phyloP scores from a whole-genome alignment of 2,329 filamentous ascomycete genomes.

The Penicillium sp. region DNA sequence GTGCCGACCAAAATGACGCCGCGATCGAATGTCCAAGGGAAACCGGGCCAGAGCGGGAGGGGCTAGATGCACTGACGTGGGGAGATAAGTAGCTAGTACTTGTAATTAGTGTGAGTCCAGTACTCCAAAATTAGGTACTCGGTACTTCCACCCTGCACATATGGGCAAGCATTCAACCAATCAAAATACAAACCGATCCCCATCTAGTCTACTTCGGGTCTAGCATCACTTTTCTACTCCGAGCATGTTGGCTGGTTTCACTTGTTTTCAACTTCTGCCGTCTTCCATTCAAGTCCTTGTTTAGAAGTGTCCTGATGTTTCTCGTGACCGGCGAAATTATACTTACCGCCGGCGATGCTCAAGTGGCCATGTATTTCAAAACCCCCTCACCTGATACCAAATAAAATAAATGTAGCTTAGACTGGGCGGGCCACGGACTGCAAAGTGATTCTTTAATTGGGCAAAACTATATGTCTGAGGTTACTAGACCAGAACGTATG shows the following conservation, averaged over 20 bases:
- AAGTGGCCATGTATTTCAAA: constrained; percentile 1
- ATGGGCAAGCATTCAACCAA: constrained; percentile 11
- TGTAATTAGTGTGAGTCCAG: not conserved
- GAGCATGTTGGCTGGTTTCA: constrained; percentile 2
- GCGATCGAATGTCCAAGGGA: constrained; percentile 7
- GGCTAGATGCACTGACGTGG: constrained; percentile 11
- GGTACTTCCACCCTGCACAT: not conserved
- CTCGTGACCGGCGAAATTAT: not conserved
- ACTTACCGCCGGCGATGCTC: not conserved
- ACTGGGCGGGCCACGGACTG: constrained; percentile 7
- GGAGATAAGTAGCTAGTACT: constrained; percentile 8
- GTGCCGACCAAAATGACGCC: constrained; percentile 20
- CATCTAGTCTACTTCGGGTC: not conserved
- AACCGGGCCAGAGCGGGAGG: constrained; percentile 18
- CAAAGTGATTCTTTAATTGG: constrained; percentile 5
- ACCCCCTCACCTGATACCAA: not conserved
- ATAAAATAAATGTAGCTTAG: not conserved
- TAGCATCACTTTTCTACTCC: constrained; percentile 9
- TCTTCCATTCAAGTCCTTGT: not conserved
- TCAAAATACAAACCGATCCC: not conserved
- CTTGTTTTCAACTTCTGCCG: not conserved
- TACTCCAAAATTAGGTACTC: not conserved
- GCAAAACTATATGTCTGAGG: not conserved
- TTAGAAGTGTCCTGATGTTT: not conserved
- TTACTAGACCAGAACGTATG: constrained; percentile 7